Percentiles rank a stretch among this genome's conserved stretches.
Conservation (phyloP, 257 asterid genomes). For the Parsonsia alboflavescens region DNA sequence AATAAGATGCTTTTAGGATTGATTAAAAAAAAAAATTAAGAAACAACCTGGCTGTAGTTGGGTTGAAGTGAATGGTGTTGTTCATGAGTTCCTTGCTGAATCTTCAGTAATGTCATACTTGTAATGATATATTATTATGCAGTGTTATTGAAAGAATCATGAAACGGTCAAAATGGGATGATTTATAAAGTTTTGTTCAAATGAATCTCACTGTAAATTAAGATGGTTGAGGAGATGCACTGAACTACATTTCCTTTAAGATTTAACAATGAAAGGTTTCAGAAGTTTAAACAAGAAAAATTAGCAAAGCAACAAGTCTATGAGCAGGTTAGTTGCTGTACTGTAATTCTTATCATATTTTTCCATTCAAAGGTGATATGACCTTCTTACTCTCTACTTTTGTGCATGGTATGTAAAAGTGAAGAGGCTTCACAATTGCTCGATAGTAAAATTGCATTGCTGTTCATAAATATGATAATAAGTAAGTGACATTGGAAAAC, state of each 20-base stretch:
- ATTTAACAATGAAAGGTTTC: neutral
- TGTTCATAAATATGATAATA: neutral
- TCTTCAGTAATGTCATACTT: slow-evolving; percentile 22
- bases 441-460: neutral
- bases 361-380: neutral
- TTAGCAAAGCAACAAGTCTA: neutral
- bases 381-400: neutral
- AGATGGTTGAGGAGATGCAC: neutral
- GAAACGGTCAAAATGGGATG: slow-evolving; percentile 32
- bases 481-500: neutral
- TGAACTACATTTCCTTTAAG: neutral
- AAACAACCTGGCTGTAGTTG: slow-evolving; percentile 87
- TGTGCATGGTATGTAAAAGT: neutral
- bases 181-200: neutral
- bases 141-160: slow-evolving; percentile 34
- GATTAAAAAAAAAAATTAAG: slow-evolving; percentile 55
- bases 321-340: neutral
- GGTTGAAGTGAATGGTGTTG: slow-evolving; percentile 69
- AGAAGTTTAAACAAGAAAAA: neutral
- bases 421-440: neutral
- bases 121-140: slow-evolving; percentile 19
- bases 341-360: neutral
- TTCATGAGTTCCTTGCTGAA: slow-evolving; percentile 75
- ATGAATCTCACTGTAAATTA: neutral
- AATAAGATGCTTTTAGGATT: slow-evolving; percentile 47